phyloP scores from a whole-genome alignment of 352 stramenopile species.

The Pythium volutum region DNA sequence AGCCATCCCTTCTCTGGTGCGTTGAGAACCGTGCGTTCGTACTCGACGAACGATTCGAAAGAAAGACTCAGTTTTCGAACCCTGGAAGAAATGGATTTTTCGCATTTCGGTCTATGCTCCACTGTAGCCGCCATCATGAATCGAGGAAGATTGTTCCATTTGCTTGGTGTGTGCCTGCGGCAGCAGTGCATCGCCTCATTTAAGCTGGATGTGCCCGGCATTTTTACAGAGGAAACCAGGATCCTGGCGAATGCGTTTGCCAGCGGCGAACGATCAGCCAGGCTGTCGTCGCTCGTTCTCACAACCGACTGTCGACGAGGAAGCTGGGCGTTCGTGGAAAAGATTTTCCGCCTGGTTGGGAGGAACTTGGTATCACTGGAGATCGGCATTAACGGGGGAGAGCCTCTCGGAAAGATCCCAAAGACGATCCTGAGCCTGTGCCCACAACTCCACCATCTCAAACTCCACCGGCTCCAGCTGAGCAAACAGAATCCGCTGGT shows the following conservation, averaged over 20 bases:
- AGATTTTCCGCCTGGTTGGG: constrained; percentile 5
- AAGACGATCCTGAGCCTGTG: constrained; percentile 1
- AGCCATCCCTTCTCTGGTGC: too few relatives aligned
- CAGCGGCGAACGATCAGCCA: neutral
- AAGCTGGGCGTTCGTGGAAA: neutral
- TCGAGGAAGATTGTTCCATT: neutral
- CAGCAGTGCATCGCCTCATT: neutral
- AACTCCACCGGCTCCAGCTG: constrained; percentile 4
- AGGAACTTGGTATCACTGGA: constrained; percentile 3
- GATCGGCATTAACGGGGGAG: constrained; percentile 9
- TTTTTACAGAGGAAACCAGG: neutral
- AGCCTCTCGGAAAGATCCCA: neutral
- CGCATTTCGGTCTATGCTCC: neutral
- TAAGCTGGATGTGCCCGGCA: constrained; percentile 8
- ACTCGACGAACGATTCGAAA: constrained; percentile 14
- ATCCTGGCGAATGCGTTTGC: neutral
- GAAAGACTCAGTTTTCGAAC: constrained; percentile 6
- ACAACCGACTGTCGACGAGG: constrained; percentile 9
- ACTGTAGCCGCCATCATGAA: neutral
- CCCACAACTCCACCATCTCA: neutral
- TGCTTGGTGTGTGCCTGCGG: constrained; percentile 5
- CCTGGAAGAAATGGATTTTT: constrained; percentile 1
- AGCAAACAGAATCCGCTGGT: constrained; percentile 1
- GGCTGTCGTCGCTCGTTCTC: neutral
- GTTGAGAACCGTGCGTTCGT: too few relatives aligned